Evolutionary conservation across 1,284 basidiomycete species (phyloP).

Genomic region (Stygiomarasmius scandens): DNA sequence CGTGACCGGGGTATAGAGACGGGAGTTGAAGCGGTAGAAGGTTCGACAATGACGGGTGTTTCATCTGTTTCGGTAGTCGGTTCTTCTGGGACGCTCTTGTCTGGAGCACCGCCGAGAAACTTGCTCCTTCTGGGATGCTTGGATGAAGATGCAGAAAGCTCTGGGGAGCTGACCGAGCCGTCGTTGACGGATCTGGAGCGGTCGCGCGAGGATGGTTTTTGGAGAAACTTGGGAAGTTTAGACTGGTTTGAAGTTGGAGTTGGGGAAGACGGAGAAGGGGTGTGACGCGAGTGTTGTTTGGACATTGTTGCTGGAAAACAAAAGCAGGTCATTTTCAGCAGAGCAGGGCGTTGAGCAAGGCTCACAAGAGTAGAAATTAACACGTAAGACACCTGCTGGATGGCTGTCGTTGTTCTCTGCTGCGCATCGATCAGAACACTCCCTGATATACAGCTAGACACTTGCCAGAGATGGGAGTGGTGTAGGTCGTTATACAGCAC

Average conservation of each 20-base stretch:
- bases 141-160: constrained; percentile 29
- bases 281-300: constrained; percentile 38
- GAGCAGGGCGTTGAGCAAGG: constrained; percentile 4
- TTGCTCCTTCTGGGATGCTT: constrained; percentile 12
- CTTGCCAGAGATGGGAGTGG: too few relatives aligned
- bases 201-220: constrained; percentile 58
- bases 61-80: constrained; percentile 26
- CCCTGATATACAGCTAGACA: too few relatives aligned
- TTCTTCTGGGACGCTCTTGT: constrained; percentile 8
- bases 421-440: constrained; percentile 14
- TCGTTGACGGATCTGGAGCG: constrained; percentile 61
- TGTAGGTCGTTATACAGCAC: not conserved
- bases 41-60: constrained; percentile 32
- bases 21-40: constrained; percentile 25
- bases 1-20: constrained; percentile 30
- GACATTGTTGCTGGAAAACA: constrained; percentile 35
- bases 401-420: not conserved
- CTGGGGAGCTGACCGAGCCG: constrained; percentile 42
- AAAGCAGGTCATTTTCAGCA: constrained; percentile 13
- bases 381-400: constrained; percentile 13
- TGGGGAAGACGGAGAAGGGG: constrained; percentile 36
- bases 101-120: constrained; percentile 8
- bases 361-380: constrained; percentile 2
- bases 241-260: constrained; percentile 37
- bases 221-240: constrained; percentile 68